Base-by-base conservation (phyloP, 1,139 yeast species). In the Candida glucosophila region DNA sequence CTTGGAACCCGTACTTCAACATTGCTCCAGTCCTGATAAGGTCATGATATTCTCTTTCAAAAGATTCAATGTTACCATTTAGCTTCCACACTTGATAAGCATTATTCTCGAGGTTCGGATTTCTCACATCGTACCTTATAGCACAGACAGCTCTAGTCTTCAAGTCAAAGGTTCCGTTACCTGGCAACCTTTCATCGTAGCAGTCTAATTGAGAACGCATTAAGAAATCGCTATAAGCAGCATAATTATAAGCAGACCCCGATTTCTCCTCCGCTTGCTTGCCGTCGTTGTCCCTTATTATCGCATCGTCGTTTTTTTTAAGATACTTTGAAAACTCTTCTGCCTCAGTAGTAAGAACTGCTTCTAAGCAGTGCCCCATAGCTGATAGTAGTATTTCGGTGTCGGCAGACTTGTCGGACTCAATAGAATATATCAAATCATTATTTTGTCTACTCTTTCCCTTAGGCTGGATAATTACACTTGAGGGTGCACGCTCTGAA, bases 161-260 rank as follows among this genome's bases (percentile, higher is more conserved):
- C 31, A 90, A 59, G 52, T 90, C 98, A 60, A 90, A 90, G 1
- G 86, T 77, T 0, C 97, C 97, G 8, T 80, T 77, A 0, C 95
- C 95, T 0, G 97, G 96, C 14, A 90, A 58, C 17, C 83, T 54
- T 0, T 64, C 55, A 47, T 85, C 90, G 34, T 65, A 62, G 36
- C 96, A 86, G 52, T 90, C 98, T 32, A 90, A 62, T 49, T 90
- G 98, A 0, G 97, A 88, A 37, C 98, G 63, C 73, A 90, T 67
- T 15, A 90, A 48, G 37, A 90, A 81, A 22, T 67, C 64, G 1
- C 78, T 88, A 32, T 72, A 58, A 18, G 61, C 55, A 4, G 93
- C 75, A 50, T 83, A 86, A 44, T 86, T 90, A 44, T 86, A 88
- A 3, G 50, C 44, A 29, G 52, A 55, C 18, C 35, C 38, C 1